phyloP scores from a whole-genome alignment of 2,329 filamentous ascomycete genomes.

The Paecilomyces formosus region DNA sequence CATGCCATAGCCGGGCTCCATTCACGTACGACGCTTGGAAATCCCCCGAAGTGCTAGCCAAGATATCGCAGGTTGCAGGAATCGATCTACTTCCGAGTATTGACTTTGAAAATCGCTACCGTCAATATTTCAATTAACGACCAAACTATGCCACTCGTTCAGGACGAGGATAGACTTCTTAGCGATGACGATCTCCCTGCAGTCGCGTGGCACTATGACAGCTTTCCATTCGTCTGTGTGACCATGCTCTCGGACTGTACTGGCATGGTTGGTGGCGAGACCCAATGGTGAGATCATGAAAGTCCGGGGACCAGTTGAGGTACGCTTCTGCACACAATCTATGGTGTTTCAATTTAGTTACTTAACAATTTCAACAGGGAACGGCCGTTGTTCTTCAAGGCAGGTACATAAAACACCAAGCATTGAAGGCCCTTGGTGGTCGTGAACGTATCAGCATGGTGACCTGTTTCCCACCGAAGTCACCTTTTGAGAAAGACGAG shows the following conservation, averaged over 20 bases:
- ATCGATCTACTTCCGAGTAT: not conserved
- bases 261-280: not conserved
- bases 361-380: not conserved
- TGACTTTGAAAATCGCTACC: no score
- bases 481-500: not conserved
- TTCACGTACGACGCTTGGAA: no score
- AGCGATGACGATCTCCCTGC: not conserved
- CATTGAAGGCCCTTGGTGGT: not conserved
- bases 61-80: not conserved
- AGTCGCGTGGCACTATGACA: not conserved
- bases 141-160: no score
- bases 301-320: not conserved
- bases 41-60: no score
- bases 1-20: no score
- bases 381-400: not conserved
- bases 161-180: no score
- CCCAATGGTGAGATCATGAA: not conserved
- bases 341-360: no score
- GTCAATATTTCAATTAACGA: no score
- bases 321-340: no score
- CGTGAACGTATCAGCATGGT: not conserved
- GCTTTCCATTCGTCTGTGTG: not conserved
- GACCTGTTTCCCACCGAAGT: not conserved
- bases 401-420: not conserved
- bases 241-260: not conserved